Conservation (phyloP, 495 filamentous ascomycete species). For the Aspergillus campestris region DNA sequence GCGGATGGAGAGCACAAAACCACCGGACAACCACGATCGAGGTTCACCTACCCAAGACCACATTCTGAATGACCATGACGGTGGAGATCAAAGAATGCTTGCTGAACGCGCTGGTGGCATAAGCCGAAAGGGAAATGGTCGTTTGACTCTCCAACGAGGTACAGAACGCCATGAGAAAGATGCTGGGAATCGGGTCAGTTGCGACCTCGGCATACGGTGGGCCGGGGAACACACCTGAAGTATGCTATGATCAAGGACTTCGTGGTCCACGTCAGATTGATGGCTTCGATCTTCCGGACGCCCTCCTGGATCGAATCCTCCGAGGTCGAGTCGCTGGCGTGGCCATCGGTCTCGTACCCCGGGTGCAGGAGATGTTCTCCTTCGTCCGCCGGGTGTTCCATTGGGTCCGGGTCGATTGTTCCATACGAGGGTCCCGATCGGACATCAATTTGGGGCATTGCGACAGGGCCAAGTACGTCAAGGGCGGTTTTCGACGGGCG, state of each 20-base stretch:
- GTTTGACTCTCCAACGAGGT: slow-evolving; percentile 51
- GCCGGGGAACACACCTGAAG: slow-evolving; percentile 35
- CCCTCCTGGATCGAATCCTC: slow-evolving; percentile 42
- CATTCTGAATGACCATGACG: slow-evolving; percentile 47
- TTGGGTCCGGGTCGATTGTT: slow-evolving; percentile 24
- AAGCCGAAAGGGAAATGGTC: slow-evolving; percentile 44
- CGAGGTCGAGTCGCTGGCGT: slow-evolving; percentile 16
- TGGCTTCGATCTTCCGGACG: slow-evolving; percentile 48
- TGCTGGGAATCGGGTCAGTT: slow-evolving; percentile 30
- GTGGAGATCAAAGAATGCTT: slow-evolving; percentile 50
- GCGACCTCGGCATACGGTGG: slow-evolving; percentile 7
- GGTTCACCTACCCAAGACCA: slow-evolving; percentile 42
- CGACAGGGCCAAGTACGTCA: slow-evolving; percentile 11
- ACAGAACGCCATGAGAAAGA: slow-evolving; percentile 48
- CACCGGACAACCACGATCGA: neutral
- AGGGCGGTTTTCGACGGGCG: slow-evolving; percentile 1
- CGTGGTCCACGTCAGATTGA: slow-evolving; percentile 47
- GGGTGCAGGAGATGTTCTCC: slow-evolving; percentile 25
- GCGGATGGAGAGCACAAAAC: neutral
- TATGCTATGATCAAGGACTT: slow-evolving; percentile 46
- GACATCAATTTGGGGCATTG: slow-evolving; percentile 32
- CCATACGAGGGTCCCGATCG: slow-evolving; percentile 34
- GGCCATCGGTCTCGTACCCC: slow-evolving; percentile 21
- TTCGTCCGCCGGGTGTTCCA: slow-evolving; percentile 22
- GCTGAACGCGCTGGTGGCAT: slow-evolving; percentile 52